A percentile compares a stretch with the other conserved stretches of the same genome.
These are phyloP conservation scores for Pinus taeda DNA, from an alignment of 75 land plant species.

Conservation along the genomic window DNA sequence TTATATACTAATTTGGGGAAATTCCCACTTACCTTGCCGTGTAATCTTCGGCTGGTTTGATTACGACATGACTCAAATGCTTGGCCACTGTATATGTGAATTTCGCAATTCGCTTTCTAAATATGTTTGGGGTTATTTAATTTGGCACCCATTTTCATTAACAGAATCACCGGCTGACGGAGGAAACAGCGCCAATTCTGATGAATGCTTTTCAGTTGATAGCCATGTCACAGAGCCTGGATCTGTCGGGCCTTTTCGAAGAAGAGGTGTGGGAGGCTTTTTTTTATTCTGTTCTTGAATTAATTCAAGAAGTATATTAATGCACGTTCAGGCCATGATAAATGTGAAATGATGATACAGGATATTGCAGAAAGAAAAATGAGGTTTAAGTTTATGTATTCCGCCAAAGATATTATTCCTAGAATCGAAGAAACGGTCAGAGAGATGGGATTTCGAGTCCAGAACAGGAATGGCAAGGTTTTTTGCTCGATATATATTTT, in stretches of 20 bases:
- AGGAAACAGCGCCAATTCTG: slow-evolving; percentile 21
- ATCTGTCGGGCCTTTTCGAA: slow-evolving; percentile 79
- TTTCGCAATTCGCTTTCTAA: no score
- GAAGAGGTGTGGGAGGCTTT: slow-evolving; percentile 33
- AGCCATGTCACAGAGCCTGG: slow-evolving; percentile 66
- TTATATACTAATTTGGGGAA: no score
- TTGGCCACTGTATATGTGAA: no score
- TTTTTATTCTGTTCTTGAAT: no score
- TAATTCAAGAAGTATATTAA: no score
- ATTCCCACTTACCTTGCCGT: no score
- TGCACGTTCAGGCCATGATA: no score
- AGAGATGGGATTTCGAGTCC: slow-evolving; percentile 54
- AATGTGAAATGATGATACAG: slow-evolving; percentile 12
- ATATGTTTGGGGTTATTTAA: no score
- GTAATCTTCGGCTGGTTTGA: no score
- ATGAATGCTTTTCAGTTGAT: slow-evolving; percentile 77
- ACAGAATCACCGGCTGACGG: slow-evolving; percentile 18
- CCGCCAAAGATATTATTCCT: slow-evolving; percentile 53
- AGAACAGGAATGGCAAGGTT: slow-evolving; percentile 64
- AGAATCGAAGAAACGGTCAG: slow-evolving; percentile 54
- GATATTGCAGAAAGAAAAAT: slow-evolving; percentile 64
- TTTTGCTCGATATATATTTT: not conserved
- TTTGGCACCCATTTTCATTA: not conserved
- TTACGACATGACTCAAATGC: no score
- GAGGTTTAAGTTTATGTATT: slow-evolving; percentile 61